phyloP scores from a whole-genome alignment of 768 basidiomycete genomes.

The Boletus reticulatus region DNA sequence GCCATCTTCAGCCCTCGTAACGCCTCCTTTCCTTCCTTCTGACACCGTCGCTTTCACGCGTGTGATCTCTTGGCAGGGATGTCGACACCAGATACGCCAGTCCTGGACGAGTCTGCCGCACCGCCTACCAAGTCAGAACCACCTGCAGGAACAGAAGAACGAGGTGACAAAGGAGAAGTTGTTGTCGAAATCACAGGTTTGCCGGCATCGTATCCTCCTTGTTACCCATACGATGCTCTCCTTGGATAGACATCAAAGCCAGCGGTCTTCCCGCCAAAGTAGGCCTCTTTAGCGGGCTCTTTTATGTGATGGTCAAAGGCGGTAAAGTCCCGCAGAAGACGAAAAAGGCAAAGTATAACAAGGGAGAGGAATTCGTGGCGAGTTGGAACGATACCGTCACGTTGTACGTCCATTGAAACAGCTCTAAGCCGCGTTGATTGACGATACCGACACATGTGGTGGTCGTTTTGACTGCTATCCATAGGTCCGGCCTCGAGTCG shows the following conservation, averaged over 20 bases:
- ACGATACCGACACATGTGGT: background rate
- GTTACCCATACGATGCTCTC: background rate
- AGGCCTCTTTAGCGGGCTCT: slow-evolving; percentile 28
- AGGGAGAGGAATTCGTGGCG: slow-evolving; percentile 29
- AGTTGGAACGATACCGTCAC: slow-evolving; percentile 27
- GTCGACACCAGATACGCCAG: slow-evolving; percentile 12
- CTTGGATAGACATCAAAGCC: slow-evolving; percentile 31
- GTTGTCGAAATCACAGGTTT: slow-evolving; percentile 29
- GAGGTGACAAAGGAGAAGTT: slow-evolving; percentile 12
- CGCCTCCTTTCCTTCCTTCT: background rate
- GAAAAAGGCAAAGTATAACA: slow-evolving; percentile 24
- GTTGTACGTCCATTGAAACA: slow-evolving; percentile 16
- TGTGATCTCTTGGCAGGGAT: slow-evolving; percentile 1
- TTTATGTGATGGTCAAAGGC: slow-evolving; percentile 30
- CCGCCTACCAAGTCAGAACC: background rate
- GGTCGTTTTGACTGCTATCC: background rate
- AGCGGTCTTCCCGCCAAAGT: slow-evolving; percentile 33
- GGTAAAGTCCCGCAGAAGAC: slow-evolving; percentile 27
- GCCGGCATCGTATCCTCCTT: background rate
- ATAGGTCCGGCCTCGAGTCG: slow-evolving; percentile 30
- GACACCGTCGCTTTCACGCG: background rate
- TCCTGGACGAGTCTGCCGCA: background rate
- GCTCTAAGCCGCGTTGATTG: background rate
- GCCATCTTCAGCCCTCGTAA: too few species aligned
- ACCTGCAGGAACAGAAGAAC: background rate